Base-by-base conservation (phyloP, 768 basidiomycete genomes). In the Suillus discolor region DNA sequence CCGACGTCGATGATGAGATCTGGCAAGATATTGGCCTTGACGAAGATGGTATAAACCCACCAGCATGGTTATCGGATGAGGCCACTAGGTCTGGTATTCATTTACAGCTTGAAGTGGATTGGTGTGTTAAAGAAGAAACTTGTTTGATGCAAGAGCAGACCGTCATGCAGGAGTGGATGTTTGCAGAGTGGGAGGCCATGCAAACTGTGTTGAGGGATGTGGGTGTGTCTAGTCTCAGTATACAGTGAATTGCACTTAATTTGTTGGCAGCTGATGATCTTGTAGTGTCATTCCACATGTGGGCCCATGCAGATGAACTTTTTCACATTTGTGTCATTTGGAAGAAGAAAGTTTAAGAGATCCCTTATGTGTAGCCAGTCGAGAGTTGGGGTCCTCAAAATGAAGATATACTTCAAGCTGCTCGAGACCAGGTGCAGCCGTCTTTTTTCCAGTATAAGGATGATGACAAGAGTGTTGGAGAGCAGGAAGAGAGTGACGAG, bases 211-310 rank as follows among this genome's bases (percentile, higher is more conserved):
- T 49, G 47, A 23, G 47, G 4, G 47, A 23, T 49, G 51, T 44
- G 7, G 61, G 34, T 68, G 65, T 6, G 12, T n/a, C 3, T 66
- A 68, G 18, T 66, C 66, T n/a, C 51, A 68, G 8, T 36, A 13
- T 36, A 51, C 61, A 16, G 15, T 66, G 20, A 42, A 28, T n/a
- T n/a, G n/a, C n/a, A n/a, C n/a, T n/a, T n/a, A n/a, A n/a, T n/a
- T n/a, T n/a, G n/a, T n/a, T n/a, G n/a, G n/a, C n/a, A n/a, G n/a
- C n/a, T n/a, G n/a, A n/a, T n/a, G n/a, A n/a, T n/a, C n/a, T n/a
- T n/a, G n/a, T n/a, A n/a, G n/a, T n/a, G n/a, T n/a, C n/a, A n/a
- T n/a, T n/a, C n/a, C n/a, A n/a, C n/a, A n/a, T n/a, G n/a, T n/a
- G n/a, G n/a, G n/a, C n/a, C n/a, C n/a, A n/a, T n/a, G n/a, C n/a